Conservation (phyloP, 176 grass and related monocot species). For the Oryza rufipogon region DNA sequence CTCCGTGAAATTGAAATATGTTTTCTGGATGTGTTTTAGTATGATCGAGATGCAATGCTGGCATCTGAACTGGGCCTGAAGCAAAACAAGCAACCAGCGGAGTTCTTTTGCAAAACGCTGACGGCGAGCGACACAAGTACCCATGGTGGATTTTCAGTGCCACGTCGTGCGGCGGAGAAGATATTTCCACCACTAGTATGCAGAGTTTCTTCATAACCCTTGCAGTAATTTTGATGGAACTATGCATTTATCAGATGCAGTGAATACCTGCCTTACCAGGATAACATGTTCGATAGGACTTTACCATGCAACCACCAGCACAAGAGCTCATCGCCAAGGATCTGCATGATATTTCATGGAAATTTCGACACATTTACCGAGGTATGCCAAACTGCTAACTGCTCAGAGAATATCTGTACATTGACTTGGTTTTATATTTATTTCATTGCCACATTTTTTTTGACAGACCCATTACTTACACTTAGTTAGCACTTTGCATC, state of each 20-base stretch:
- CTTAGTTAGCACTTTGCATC: constrained; percentile 11
- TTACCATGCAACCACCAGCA: constrained; percentile 93
- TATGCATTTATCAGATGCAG: constrained; percentile 45
- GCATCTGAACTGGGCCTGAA: constrained; percentile 93
- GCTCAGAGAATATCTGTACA: constrained; percentile 11
- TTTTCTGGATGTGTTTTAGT: constrained; percentile 52
- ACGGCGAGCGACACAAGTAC: constrained; percentile 96
- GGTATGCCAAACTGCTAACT: constrained; percentile 49
- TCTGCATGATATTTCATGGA: constrained; percentile 95
- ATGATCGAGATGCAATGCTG: constrained; percentile 95
- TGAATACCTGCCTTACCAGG: constrained; percentile 58
- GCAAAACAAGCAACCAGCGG: constrained; percentile 93
- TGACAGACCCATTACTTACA: constrained; percentile 10
- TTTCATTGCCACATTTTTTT: constrained; percentile 23
- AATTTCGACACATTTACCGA: constrained; percentile 90
- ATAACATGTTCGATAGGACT: constrained; percentile 83
- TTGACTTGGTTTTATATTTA: constrained; percentile 14
- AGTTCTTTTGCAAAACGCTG: constrained; percentile 97
- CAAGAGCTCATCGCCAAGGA: constrained; percentile 94
- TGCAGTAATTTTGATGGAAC: constrained; percentile 19
- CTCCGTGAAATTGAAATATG: constrained; percentile 25
- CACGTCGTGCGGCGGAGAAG: constrained; percentile 93
- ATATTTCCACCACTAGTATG: constrained; percentile 98
- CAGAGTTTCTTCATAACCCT: constrained; percentile 32
- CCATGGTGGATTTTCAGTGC: constrained; percentile 96